A percentile compares a stretch with the other conserved stretches of the same genome.
These are phyloP conservation scores for Coemansia sp. DNA, from an alignment of 192 early-diverging fungal species.

Conservation along the genomic window DNA sequence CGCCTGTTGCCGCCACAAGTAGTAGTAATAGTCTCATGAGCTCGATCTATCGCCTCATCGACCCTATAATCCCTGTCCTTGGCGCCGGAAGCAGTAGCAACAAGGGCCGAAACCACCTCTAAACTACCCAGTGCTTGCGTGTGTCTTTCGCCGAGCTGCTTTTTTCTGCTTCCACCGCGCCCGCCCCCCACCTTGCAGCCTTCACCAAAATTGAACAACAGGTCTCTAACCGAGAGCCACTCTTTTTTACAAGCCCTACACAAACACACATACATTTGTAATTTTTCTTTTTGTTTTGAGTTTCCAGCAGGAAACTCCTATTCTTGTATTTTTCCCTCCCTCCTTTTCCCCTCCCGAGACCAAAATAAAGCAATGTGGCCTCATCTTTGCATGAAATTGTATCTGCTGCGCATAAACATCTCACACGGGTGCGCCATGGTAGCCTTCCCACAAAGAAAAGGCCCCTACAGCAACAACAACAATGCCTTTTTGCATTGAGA, in stretches of 20 bases:
- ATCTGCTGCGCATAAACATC: constrained; percentile 1
- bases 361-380: neutral
- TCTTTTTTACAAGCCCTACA: neutral
- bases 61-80: constrained; percentile 34
- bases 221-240: neutral
- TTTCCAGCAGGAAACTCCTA: neutral
- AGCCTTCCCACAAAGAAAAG: neutral
- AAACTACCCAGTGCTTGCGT: neutral
- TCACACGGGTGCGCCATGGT: neutral
- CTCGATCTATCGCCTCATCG: constrained; percentile 46
- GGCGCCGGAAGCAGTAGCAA: constrained; percentile 14
- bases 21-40: constrained; percentile 30
- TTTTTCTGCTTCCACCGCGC: neutral
- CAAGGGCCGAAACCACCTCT: constrained; percentile 8
- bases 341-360: neutral
- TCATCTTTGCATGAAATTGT: neutral
- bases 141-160: neutral
- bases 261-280: constrained; percentile 6
- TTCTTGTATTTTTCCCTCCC: constrained; percentile 1
- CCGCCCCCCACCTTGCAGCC: neutral
- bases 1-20: constrained; percentile 3
- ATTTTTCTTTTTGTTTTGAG: constrained; percentile 3
- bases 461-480: neutral
- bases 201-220: neutral
- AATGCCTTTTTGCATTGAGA: neutral